These are phyloP conservation scores for Myrica gale DNA, from an alignment of 306 rosid species.

Conservation along the genomic window DNA sequence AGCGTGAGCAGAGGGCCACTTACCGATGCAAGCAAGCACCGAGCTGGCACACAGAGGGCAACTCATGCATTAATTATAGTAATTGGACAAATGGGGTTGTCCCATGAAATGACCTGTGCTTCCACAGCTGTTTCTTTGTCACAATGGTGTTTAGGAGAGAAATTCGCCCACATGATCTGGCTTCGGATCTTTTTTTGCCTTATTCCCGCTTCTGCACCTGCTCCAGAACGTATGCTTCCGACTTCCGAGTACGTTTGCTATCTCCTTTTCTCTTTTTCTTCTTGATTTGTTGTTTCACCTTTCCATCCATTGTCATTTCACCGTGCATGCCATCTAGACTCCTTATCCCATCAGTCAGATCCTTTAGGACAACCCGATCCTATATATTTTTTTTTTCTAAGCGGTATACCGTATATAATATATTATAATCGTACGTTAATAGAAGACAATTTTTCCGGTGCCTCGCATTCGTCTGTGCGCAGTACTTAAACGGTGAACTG, in stretches of 20 bases:
- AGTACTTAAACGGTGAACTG: too few relatives aligned
- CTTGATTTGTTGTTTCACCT: not conserved
- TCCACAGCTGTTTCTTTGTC: not conserved
- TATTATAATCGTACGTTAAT: too few relatives aligned
- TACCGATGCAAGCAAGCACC: not conserved
- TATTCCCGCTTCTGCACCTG: not conserved
- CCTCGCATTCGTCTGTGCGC: too few relatives aligned
- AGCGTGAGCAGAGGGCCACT: not conserved
- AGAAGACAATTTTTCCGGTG: too few relatives aligned
- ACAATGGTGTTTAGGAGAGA: not conserved
- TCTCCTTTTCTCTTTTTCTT: not conserved
- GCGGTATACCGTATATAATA: too few relatives aligned
- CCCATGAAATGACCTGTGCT: slow-evolving; percentile 27
- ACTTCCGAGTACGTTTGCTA: not conserved
- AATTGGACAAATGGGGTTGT: slow-evolving; percentile 29
- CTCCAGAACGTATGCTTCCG: not conserved
- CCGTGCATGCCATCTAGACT: not conserved
- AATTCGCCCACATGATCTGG: slow-evolving; percentile 17
- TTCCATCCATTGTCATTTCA: not conserved
- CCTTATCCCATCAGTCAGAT: too few relatives aligned
- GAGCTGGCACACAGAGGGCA: not conserved
- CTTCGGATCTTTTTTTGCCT: slow-evolving; percentile 11
- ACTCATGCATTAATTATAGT: not conserved
- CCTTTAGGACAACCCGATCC: too few relatives aligned
- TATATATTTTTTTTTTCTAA: too few relatives aligned